These are phyloP conservation scores for Stachybotrys echinatus DNA, from an alignment of 2,329 filamentous ascomycete genomes.

Conservation along the genomic window DNA sequence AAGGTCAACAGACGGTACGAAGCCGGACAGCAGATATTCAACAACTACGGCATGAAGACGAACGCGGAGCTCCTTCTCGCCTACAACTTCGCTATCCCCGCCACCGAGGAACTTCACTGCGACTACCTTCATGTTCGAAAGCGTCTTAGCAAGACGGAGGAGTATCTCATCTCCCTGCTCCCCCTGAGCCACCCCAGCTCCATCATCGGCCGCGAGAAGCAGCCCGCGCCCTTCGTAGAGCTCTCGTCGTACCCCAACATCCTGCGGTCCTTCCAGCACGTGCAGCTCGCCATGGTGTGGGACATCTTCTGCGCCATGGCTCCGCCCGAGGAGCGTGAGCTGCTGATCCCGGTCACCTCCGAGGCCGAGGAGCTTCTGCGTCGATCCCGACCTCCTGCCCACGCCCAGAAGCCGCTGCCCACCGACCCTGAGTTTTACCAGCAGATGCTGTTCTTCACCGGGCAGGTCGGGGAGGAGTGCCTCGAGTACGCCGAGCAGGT, in stretches of 20 bases:
- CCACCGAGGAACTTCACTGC: constrained; percentile 45
- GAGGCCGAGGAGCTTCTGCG: constrained; percentile 18
- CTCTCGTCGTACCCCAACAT: constrained; percentile 12
- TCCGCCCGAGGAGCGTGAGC: constrained; percentile 20
- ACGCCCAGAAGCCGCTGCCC: not conserved
- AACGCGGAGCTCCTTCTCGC: constrained; percentile 65
- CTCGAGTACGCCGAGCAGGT: constrained; percentile 25
- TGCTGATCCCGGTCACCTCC: constrained; percentile 17
- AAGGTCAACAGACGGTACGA: constrained; percentile 34
- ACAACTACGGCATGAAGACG: constrained; percentile 71
- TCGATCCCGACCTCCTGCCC: not conserved
- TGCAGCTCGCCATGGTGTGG: constrained; percentile 49
- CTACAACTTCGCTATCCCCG: constrained; percentile 56
- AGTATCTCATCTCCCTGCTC: constrained; percentile 49
- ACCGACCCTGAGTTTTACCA: not conserved
- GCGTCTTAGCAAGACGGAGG: constrained; percentile 24
- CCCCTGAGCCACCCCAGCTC: constrained; percentile 43
- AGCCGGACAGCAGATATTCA: constrained; percentile 54
- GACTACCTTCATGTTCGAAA: constrained; percentile 55
- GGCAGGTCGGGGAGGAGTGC: constrained; percentile 20
- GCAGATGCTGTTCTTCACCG: constrained; percentile 22
- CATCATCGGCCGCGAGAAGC: constrained; percentile 36
- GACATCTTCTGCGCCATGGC: constrained; percentile 38
- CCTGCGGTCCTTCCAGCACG: constrained; percentile 39
- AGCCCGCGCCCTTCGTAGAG: constrained; percentile 23